Conservation (phyloP, 768 basidiomycete genomes). For the Rhizopogon vesiculosus region DNA sequence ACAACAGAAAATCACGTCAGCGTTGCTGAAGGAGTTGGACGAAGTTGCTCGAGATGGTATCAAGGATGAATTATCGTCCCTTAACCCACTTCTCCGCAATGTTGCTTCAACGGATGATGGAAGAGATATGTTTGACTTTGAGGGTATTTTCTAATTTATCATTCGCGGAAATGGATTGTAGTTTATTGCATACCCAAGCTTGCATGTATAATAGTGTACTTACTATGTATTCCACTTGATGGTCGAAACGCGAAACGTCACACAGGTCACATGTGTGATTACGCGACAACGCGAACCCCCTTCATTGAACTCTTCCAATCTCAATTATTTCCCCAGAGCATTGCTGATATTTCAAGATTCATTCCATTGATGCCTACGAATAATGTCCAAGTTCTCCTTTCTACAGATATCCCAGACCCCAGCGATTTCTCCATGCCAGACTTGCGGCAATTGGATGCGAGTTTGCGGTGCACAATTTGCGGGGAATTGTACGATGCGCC, state of each 20-base stretch:
- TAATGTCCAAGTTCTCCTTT: constrained; percentile 24
- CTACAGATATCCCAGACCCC: constrained; percentile 49
- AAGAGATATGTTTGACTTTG: constrained; percentile 40
- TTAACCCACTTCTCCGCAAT: constrained; percentile 74
- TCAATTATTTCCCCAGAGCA: background rate
- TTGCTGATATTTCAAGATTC: background rate
- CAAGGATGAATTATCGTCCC: constrained; percentile 75
- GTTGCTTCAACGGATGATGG: constrained; percentile 34
- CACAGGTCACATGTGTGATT: constrained; percentile 13
- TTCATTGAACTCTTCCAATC: too few relatives aligned
- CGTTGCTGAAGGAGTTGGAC: constrained; percentile 81
- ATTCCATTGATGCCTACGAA: constrained; percentile 20
- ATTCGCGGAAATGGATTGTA: constrained; percentile 3
- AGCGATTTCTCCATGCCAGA: constrained; percentile 65
- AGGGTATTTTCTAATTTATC: constrained; percentile 29
- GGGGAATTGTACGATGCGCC: constrained; percentile 70
- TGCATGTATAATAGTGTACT: constrained; percentile 16
- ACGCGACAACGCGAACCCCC: constrained; percentile 10
- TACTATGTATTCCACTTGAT: background rate
- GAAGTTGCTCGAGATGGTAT: constrained; percentile 75
- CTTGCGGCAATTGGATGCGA: constrained; percentile 58
- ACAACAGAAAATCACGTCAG: constrained; percentile 75
- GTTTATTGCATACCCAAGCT: constrained; percentile 9
- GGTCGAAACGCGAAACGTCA: constrained; percentile 12
- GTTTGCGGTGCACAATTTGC: constrained; percentile 74